These are phyloP conservation scores for Tolypocladium guangdongense DNA, from an alignment of 2,329 filamentous ascomycete species.

Conservation along the genomic window DNA sequence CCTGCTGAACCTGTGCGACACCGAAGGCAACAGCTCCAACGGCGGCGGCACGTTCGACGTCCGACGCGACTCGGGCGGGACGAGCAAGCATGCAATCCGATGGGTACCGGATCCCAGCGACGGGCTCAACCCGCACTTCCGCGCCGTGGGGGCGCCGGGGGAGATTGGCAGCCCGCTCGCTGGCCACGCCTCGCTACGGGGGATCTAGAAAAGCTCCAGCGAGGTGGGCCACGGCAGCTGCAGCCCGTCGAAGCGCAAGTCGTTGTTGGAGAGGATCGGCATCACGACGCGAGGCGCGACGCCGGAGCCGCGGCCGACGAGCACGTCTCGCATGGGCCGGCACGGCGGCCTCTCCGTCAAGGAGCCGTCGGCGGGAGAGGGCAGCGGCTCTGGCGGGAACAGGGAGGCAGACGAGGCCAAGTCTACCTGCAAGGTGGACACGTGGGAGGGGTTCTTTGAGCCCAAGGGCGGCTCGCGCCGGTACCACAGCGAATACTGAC, in stretches of 20 bases:
- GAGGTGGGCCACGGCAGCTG: conserved; percentile 4
- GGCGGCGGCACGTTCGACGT: conserved; percentile 83
- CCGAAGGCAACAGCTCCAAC: conserved; percentile 75
- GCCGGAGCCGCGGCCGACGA: not conserved
- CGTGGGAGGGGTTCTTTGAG: conserved; percentile 6
- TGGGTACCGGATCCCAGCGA: conserved; percentile 44
- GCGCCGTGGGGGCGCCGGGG: conserved; percentile 46
- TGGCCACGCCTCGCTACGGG: conserved; percentile 27
- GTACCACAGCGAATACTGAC: conserved; percentile 1
- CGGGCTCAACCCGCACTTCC: conserved; percentile 26
- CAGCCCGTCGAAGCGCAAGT: conserved; percentile 6
- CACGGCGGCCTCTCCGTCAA: not conserved
- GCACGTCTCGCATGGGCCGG: not conserved
- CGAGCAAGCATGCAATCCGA: conserved; percentile 33
- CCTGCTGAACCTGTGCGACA: conserved; percentile 77
- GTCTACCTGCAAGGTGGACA: conserved; percentile 4
- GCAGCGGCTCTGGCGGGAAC: not conserved
- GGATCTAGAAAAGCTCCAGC: conserved; percentile 19
- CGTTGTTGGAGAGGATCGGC: conserved; percentile 8
- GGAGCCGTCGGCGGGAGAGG: not conserved
- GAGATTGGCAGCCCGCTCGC: conserved; percentile 60
- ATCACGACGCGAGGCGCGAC: not conserved
- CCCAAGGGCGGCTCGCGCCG: not conserved
- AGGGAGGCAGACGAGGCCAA: not conserved
- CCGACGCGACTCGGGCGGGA: conserved; percentile 34